Percentiles rank a stretch among this genome's conserved stretches.
Evolutionary conservation across 2,329 filamentous ascomycete genomes (phyloP).

Genomic region (Epichloe gansuensis): DNA sequence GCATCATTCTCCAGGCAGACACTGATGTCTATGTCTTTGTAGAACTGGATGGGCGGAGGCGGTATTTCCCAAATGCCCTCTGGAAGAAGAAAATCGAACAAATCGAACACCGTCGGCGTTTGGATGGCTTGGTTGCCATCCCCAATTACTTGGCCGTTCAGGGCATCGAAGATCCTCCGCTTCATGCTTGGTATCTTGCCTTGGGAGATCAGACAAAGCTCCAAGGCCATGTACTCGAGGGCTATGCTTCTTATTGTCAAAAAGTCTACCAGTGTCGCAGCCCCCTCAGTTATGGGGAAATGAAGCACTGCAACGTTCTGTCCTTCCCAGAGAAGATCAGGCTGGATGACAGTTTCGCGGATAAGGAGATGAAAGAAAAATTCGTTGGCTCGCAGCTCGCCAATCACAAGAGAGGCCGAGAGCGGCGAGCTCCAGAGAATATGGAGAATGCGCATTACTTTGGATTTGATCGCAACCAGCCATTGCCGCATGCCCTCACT

Average conservation of each 20-base stretch:
- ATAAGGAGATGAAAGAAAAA: slow-evolving; percentile 68
- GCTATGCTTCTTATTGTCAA: slow-evolving; percentile 63
- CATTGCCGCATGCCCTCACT: slow-evolving; percentile 50
- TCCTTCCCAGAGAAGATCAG: slow-evolving; percentile 62
- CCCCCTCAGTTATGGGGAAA: slow-evolving; percentile 57
- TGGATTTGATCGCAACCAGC: slow-evolving; percentile 56
- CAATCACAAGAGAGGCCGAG: slow-evolving; percentile 60
- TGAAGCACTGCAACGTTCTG: slow-evolving; percentile 43
- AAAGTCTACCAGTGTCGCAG: slow-evolving; percentile 62
- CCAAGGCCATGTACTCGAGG: slow-evolving; percentile 73
- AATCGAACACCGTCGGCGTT: slow-evolving; percentile 72
- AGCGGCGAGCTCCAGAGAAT: slow-evolving; percentile 75
- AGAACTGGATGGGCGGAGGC: slow-evolving; percentile 43
- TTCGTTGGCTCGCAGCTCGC: slow-evolving; percentile 67
- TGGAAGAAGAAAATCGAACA: slow-evolving; percentile 72
- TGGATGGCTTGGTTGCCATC: slow-evolving; percentile 52
- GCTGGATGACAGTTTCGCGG: slow-evolving; percentile 56
- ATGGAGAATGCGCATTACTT: slow-evolving; percentile 59
- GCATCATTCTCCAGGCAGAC: slow-evolving; percentile 49
- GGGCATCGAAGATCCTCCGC: slow-evolving; percentile 52
- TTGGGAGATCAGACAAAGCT: slow-evolving; percentile 66
- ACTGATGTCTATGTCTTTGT: slow-evolving; percentile 54
- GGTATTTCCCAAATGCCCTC: slow-evolving; percentile 37
- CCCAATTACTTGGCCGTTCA: slow-evolving; percentile 64
- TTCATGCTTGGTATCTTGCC: slow-evolving; percentile 58